Conservation (phyloP, 2,329 filamentous ascomycete genomes). For the Pseudogymnoascus sp. region DNA sequence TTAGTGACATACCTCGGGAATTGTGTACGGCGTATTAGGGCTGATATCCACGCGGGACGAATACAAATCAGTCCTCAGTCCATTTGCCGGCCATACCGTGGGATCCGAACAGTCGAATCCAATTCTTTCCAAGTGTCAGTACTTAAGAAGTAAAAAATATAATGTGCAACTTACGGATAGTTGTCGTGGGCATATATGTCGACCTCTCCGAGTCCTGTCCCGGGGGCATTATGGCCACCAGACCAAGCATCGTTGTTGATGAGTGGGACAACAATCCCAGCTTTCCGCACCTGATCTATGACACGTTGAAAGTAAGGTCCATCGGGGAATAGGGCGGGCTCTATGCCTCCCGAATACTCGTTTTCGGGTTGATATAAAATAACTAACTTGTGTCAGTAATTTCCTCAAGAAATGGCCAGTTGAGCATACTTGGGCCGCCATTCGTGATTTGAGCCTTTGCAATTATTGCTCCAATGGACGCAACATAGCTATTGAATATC, state of each 20-base stretch:
- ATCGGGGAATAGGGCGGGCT: constrained; percentile 45
- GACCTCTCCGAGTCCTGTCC: constrained; percentile 15
- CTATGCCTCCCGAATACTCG: constrained; percentile 48
- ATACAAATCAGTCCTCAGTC: constrained; percentile 39
- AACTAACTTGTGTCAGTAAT: constrained; percentile 34
- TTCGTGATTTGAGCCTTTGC: constrained; percentile 70
- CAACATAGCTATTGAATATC: constrained; percentile 42
- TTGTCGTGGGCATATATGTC: constrained; percentile 28
- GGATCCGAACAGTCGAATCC: constrained; percentile 40
- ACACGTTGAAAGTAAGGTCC: constrained; percentile 59
- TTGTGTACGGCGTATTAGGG: constrained; percentile 53
- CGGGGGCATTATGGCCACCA: constrained; percentile 12
- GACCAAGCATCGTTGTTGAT: constrained; percentile 60
- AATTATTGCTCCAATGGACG: constrained; percentile 53
- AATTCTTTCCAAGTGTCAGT: constrained; percentile 16
- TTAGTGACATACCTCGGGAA: constrained; percentile 32
- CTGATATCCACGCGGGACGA: constrained; percentile 49
- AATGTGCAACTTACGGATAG: constrained; percentile 33
- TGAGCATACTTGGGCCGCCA: constrained; percentile 45
- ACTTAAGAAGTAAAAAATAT: constrained; percentile 23
- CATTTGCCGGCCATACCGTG: constrained; percentile 45
- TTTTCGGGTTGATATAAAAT: constrained; percentile 74
- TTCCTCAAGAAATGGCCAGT: background rate
- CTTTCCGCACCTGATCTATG: constrained; percentile 53
- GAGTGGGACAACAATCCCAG: constrained; percentile 61